Evolutionary conservation across 257 asterid species (phyloP).

Genomic region (Orobanche coerulescens): DNA sequence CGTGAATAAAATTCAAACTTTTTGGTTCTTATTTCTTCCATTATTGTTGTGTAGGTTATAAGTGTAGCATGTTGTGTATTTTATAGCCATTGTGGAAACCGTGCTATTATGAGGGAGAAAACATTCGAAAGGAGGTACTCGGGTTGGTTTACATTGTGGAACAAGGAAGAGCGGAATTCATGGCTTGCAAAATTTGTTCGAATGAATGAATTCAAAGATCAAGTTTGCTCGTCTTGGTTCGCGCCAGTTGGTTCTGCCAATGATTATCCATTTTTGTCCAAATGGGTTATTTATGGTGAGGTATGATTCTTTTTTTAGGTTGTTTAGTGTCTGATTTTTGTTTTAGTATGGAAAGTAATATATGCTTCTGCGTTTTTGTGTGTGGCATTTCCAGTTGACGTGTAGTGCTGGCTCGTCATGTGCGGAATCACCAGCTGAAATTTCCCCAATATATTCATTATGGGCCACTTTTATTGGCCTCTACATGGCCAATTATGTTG

Average conservation of each 20-base stretch:
- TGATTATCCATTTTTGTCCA: slow-evolving; percentile 88
- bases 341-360: slow-evolving; percentile 15
- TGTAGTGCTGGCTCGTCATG: slow-evolving; percentile 69
- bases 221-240: slow-evolving; percentile 95
- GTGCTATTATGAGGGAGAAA: slow-evolving; percentile 61
- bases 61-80: slow-evolving; percentile 99
- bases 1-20: slow-evolving; percentile 18
- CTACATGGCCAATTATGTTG: slow-evolving; percentile 98
- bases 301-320: slow-evolving; percentile 32
- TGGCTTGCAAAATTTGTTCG: slow-evolving; percentile 83
- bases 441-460: slow-evolving; percentile 90
- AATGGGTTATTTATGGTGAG: slow-evolving; percentile 98
- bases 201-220: slow-evolving; percentile 78
- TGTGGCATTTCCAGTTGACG: slow-evolving; percentile 53
- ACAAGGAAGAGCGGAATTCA: slow-evolving; percentile 67
- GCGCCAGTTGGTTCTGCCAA: slow-evolving; percentile 99
- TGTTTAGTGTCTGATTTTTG: not conserved
- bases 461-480: slow-evolving; percentile 99
- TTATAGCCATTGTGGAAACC: slow-evolving; percentile 99
- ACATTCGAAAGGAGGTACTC: slow-evolving; percentile 57
- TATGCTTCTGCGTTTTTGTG: slow-evolving; percentile 22
- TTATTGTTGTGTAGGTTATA: slow-evolving; percentile 75
- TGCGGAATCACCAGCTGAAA: slow-evolving; percentile 84
- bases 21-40: slow-evolving; percentile 37
- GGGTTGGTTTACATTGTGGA: slow-evolving; percentile 74